Conservation (phyloP, 2,329 filamentous ascomycete species). For the Pezicula radicicola region DNA sequence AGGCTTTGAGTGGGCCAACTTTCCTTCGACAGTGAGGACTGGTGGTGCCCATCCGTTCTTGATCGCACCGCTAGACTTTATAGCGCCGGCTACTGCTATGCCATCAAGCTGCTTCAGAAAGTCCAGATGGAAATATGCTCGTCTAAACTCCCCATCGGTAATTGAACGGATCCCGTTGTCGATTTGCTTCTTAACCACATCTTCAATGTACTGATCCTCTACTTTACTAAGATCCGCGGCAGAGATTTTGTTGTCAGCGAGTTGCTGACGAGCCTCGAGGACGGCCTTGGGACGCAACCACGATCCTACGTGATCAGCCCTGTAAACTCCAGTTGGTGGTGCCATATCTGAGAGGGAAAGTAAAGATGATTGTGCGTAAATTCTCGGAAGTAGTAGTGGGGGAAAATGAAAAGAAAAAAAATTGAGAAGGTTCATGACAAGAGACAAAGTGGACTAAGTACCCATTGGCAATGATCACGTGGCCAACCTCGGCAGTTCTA, state of each 20-base stretch:
- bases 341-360: not conserved
- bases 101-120: slow-evolving; percentile 60
- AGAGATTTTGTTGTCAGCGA: slow-evolving; percentile 42
- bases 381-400: too few relatives aligned
- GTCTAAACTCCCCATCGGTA: slow-evolving; percentile 52
- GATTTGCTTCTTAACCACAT: slow-evolving; percentile 54
- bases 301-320: slow-evolving; percentile 58
- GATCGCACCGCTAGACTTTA: slow-evolving; percentile 44
- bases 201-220: slow-evolving; percentile 54
- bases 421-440: too few relatives aligned
- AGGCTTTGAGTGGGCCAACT: not conserved
- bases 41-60: slow-evolving; percentile 28
- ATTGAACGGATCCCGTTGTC: slow-evolving; percentile 51
- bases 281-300: slow-evolving; percentile 55
- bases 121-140: slow-evolving; percentile 31
- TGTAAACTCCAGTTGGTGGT: slow-evolving; percentile 43
- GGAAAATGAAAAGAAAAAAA: too few relatives aligned
- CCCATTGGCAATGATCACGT: too few relatives aligned
- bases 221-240: slow-evolving; percentile 44
- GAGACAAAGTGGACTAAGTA: too few relatives aligned
- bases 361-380: too few relatives aligned
- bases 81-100: slow-evolving; percentile 64
- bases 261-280: slow-evolving; percentile 49
- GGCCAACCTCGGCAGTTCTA: too few relatives aligned
- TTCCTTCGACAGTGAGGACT: not conserved